Base-by-base conservation (phyloP, 768 basidiomycete genomes). In the Fistulinella prunicolor region DNA sequence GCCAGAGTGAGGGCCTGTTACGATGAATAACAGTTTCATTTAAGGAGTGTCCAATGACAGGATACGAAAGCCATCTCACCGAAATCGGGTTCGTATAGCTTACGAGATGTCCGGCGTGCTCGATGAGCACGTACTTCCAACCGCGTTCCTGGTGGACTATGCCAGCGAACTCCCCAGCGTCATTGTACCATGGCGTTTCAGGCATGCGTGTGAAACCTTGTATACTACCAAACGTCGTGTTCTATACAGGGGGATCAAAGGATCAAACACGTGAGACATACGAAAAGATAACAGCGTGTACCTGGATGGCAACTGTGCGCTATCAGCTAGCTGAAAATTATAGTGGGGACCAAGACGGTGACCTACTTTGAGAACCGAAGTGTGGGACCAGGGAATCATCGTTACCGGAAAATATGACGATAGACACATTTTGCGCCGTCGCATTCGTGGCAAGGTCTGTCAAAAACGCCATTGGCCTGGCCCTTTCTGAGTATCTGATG, bases 211-310 rank as follows among this genome's bases (percentile, higher is more conserved):
- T 80, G 62, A 89, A 89, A 2, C 86, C 86, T 65, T 83, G 83
- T 34, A 82, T 81, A 8, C 85, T 85, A 22, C 85, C 85, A 58
- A 88, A 89, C 1, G 86, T 88, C n/a, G 85, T 86, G 58, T 89
- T 89, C 82, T 36, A 13, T n/a, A 36, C 17, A 19, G 7, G 17
- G 6, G 17, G 17, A 36, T 36, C 6, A 36, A 13, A 17, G 6
- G 35, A 14, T 32, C 35, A 28, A 28, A 6, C 12, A 12, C 28
- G 12, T 12, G 28, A 12, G 12, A 36, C 17, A 12, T 36, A 16
- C 4, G 17, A 36, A n/a, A n/a, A n/a, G n/a, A n/a, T n/a, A n/a
- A n/a, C n/a, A n/a, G n/a, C 5, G 4, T 13, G 5, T 19, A 78
- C 80, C 63, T 81, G 81, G 23, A 83, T 83, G 10, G 76, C 71